phyloP scores from a whole-genome alignment of 2,329 filamentous ascomycete genomes.

The Alternaria viburni region DNA sequence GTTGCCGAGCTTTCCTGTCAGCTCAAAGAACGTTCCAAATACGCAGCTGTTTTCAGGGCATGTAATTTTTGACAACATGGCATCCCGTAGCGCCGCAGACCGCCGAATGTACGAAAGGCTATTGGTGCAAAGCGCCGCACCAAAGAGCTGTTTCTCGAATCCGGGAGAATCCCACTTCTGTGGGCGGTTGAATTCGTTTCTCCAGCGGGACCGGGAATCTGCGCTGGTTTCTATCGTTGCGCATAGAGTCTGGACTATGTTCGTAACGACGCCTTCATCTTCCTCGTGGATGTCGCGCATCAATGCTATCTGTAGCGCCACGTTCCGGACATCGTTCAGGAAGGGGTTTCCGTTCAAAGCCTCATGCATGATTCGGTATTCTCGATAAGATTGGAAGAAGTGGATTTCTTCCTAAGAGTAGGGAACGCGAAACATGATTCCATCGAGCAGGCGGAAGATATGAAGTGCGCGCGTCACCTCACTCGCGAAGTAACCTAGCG shows the following conservation, averaged over 20 bases:
- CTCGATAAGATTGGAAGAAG: background rate
- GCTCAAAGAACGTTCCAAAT: background rate
- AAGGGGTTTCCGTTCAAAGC: accelerated
- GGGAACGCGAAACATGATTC: accelerated
- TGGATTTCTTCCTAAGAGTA: accelerated
- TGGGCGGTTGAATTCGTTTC: too few species aligned
- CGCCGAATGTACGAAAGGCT: background rate
- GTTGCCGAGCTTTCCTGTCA: background rate
- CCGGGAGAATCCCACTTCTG: background rate
- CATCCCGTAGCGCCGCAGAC: accelerated
- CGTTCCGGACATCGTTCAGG: background rate
- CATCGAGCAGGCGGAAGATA: background rate
- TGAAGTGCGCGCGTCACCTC: background rate
- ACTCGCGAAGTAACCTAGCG: background rate
- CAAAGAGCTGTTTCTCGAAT: background rate
- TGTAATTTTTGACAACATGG: background rate
- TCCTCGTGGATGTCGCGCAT: too few species aligned
- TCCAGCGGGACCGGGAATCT: too few species aligned
- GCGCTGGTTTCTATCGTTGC: too few species aligned
- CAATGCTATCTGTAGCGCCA: background rate
- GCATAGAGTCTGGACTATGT: background rate
- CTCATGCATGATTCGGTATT: background rate
- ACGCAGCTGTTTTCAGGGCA: background rate
- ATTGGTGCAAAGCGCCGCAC: background rate
- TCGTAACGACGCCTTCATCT: background rate